Conservation (phyloP, 179 eudicot genomes). For the Silene noctiflora region DNA sequence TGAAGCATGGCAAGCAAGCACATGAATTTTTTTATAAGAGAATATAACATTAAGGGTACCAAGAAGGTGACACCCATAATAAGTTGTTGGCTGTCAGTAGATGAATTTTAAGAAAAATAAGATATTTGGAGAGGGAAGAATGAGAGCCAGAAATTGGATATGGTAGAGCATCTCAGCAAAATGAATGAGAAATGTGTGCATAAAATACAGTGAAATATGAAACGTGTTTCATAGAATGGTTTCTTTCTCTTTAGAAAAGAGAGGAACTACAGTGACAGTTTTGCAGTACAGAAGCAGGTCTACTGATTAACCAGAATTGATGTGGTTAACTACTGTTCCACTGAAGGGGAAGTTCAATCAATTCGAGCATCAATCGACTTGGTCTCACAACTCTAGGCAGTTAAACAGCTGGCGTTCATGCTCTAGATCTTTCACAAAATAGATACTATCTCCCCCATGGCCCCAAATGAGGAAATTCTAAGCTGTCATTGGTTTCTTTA, state of each 20-base stretch:
- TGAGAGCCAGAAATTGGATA: not conserved
- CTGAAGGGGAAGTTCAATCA: not conserved
- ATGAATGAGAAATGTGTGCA: not conserved
- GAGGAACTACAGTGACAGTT: not conserved
- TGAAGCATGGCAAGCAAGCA: no score
- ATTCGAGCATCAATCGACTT: not conserved
- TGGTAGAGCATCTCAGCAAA: not conserved
- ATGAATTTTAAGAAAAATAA: not conserved
- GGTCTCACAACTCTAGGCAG: slow-evolving; percentile 1
- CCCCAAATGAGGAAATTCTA: not conserved
- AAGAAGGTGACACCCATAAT: not conserved
- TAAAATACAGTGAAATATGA: not conserved
- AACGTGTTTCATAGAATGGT: not conserved
- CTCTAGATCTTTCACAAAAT: not conserved
- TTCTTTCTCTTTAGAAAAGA: not conserved
- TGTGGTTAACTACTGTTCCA: not conserved
- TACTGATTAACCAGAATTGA: not conserved
- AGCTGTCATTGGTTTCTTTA: not conserved
- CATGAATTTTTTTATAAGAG: not conserved
- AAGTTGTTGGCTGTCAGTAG: not conserved
- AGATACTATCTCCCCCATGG: not conserved
- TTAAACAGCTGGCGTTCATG: not conserved
- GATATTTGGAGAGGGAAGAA: not conserved
- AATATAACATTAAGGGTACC: not conserved
- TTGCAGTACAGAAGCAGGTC: not conserved